These are phyloP conservation scores for Acer saccharum DNA, from an alignment of 345 rosid species.

Conservation along the genomic window DNA sequence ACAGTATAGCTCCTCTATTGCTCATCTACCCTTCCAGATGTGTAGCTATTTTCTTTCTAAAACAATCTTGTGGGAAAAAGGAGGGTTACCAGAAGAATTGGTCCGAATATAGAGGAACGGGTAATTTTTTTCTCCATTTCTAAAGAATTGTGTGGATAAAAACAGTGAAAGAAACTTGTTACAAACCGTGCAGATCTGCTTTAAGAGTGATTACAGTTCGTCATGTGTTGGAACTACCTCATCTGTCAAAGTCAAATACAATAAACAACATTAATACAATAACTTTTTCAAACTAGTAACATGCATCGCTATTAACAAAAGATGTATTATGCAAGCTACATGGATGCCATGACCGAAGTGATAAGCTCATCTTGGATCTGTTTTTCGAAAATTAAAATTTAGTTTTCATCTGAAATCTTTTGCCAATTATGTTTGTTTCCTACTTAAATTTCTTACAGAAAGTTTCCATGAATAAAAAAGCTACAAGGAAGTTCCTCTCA, in stretches of 20 bases:
- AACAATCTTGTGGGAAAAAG: not conserved
- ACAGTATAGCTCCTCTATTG: not conserved
- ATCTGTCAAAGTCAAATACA: conserved; percentile 32
- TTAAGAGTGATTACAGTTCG: conserved; percentile 43
- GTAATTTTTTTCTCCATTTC: not conserved
- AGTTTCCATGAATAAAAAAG: not conserved
- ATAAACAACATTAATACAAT: not conserved
- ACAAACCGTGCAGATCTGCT: conserved; percentile 6
- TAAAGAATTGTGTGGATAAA: not conserved
- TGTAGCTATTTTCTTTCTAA: not conserved
- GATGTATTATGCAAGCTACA: not conserved
- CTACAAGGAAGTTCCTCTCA: not conserved
- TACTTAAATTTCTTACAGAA: not conserved
- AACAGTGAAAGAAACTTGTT: not conserved
- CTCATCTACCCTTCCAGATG: not conserved
- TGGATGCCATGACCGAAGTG: not conserved
- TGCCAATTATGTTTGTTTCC: not conserved
- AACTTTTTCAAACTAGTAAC: not conserved
- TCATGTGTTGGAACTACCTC: conserved; percentile 37
- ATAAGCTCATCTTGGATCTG: conserved; percentile 3
- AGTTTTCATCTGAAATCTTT: not conserved
- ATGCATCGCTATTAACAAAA: not conserved
- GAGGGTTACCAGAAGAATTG: not conserved
- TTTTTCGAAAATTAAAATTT: not conserved
- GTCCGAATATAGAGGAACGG: not conserved